phyloP scores from a whole-genome alignment of 306 rosid species.

The Delonix regia region DNA sequence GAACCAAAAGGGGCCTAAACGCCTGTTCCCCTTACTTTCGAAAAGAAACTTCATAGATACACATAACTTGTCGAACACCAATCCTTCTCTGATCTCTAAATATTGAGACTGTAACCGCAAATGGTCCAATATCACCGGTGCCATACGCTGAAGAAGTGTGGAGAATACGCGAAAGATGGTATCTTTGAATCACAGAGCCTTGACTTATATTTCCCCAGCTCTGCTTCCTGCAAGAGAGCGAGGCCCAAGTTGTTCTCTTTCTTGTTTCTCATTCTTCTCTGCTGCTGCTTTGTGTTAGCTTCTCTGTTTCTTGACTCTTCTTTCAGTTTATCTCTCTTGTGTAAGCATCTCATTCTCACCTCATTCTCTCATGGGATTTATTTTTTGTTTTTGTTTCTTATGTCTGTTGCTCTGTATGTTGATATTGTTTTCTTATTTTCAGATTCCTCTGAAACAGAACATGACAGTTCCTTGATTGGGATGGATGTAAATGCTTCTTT shows the following conservation, averaged over 20 bases:
- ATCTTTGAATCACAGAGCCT: slow-evolving; percentile 49
- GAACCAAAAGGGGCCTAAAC: not conserved
- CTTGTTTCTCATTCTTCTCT: slow-evolving; percentile 56
- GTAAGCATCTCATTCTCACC: slow-evolving; percentile 37
- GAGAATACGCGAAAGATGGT: slow-evolving; percentile 41
- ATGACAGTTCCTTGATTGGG: slow-evolving; percentile 41
- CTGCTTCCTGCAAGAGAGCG: slow-evolving; percentile 57
- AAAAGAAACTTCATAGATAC: not conserved
- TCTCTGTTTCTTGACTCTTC: slow-evolving; percentile 54
- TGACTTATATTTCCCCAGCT: slow-evolving; percentile 49
- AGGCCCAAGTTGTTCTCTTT: slow-evolving; percentile 61
- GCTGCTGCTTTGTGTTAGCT: slow-evolving; percentile 53
- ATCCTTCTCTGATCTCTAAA: not conserved
- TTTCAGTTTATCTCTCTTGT: slow-evolving; percentile 46
- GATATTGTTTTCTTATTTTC: slow-evolving; percentile 6
- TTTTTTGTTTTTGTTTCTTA: not conserved
- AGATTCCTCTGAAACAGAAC: slow-evolving; percentile 58
- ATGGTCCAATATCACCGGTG: slow-evolving; percentile 69
- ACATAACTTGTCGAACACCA: too few relatives aligned
- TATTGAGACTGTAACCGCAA: slow-evolving; percentile 14
- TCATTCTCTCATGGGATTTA: not conserved
- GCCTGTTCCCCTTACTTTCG: not conserved
- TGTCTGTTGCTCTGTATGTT: slow-evolving; percentile 20
- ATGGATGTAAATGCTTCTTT: slow-evolving; percentile 43
- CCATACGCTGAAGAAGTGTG: slow-evolving; percentile 47